A percentile compares a stretch with the other conserved stretches of the same genome.
These are phyloP conservation scores for Chlorencoelia australis DNA, from an alignment of 2,329 filamentous ascomycete genomes.

Conservation along the genomic window DNA sequence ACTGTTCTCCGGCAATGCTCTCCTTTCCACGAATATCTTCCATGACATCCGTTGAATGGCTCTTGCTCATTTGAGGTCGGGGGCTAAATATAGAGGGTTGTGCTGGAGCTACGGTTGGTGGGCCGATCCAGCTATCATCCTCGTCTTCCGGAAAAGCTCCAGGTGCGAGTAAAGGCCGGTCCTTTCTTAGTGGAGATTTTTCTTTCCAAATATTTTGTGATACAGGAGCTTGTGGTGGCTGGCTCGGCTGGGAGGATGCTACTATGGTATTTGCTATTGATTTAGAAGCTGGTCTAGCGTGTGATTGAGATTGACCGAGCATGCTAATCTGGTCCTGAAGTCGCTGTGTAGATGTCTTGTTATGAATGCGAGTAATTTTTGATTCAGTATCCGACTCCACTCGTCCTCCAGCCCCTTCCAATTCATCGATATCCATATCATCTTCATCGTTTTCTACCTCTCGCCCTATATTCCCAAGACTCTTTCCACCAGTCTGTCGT, in stretches of 20 bases:
- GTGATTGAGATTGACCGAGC: conserved; percentile 44
- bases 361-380: conserved; percentile 48
- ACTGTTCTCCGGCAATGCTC: conserved; percentile 38
- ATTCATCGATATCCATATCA: conserved; percentile 42
- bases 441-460: conserved; percentile 43
- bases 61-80: conserved; percentile 48
- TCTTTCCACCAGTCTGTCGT: conserved; percentile 64
- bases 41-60: conserved; percentile 51
- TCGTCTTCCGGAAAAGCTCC: conserved; percentile 51
- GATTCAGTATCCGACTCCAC: conserved; percentile 33
- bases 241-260: conserved; percentile 13
- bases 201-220: conserved; percentile 11
- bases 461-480: conserved; percentile 42
- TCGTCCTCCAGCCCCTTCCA: conserved; percentile 24
- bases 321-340: conserved; percentile 86
- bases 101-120: conserved; percentile 29
- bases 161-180: conserved; percentile 32
- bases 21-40: conserved; percentile 42
- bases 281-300: conserved; percentile 24
- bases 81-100: conserved; percentile 32
- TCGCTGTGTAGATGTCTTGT: conserved; percentile 86
- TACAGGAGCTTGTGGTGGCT: conserved; percentile 10
- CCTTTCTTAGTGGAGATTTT: conserved; percentile 9
- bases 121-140: conserved; percentile 53
- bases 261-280: conserved; percentile 20